A percentile compares a stretch with the other conserved stretches of the same genome.
Evolutionary conservation across 2,329 filamentous ascomycete species (phyloP).

Genomic region (Microcyclospora pomicola): DNA sequence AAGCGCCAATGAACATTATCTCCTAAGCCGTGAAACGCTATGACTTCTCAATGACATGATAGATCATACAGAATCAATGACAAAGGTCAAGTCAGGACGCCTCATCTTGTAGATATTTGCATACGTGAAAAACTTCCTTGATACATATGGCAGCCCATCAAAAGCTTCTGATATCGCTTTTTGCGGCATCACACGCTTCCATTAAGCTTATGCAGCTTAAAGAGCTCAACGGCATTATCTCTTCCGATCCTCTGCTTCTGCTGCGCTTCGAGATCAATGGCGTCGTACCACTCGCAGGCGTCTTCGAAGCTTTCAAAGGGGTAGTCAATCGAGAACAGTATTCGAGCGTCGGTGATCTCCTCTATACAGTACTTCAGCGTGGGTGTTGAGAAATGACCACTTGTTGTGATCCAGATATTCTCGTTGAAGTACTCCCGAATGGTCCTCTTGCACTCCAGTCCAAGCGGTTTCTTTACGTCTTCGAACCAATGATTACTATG

Average conservation of each 20-base stretch:
- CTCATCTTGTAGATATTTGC: no score
- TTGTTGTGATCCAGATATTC: constrained; percentile 46
- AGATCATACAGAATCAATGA: no score
- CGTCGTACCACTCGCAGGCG: constrained; percentile 19
- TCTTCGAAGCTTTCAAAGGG: constrained; percentile 18
- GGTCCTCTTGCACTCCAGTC: constrained; percentile 34
- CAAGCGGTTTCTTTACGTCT: constrained; percentile 40
- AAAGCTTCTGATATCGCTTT: no score
- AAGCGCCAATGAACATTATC: no score
- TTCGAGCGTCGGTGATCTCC: constrained; percentile 28
- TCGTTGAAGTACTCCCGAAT: constrained; percentile 39
- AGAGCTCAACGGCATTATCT: constrained; percentile 19
- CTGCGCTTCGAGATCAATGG: constrained; percentile 7
- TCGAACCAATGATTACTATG: constrained; percentile 41
- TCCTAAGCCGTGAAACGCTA: no score
- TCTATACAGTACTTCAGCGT: constrained; percentile 38
- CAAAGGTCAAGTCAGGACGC: no score
- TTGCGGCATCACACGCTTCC: no score
- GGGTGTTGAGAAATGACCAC: constrained; percentile 41
- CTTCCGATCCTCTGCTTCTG: constrained; percentile 15
- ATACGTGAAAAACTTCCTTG: no score
- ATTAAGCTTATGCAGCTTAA: constrained; percentile 15
- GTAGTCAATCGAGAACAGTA: constrained; percentile 20
- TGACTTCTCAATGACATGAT: no score
- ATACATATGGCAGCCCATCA: no score